These are phyloP conservation scores for Ascoidea asiatica DNA, from an alignment of 805 yeast genomes.

Conservation along the genomic window DNA sequence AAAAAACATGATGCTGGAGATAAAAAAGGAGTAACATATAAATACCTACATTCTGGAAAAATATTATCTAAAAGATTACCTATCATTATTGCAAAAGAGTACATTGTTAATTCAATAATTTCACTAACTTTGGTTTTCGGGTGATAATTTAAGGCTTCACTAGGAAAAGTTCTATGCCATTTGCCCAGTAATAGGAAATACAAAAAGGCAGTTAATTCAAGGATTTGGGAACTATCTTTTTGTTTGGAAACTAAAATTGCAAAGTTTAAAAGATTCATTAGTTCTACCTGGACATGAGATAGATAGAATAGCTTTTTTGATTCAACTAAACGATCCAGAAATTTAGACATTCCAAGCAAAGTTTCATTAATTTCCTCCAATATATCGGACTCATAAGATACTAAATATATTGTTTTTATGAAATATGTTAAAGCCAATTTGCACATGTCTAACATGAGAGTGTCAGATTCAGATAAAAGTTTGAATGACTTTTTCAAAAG, in stretches of 20 bases:
- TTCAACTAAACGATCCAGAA: not conserved
- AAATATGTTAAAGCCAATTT: too few relatives aligned
- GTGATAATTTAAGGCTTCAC: not conserved
- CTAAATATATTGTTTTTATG: too few relatives aligned
- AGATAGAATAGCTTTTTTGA: not conserved
- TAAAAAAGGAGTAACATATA: not conserved
- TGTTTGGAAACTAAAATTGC: not conserved
- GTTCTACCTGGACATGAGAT: too few relatives aligned
- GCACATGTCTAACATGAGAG: too few relatives aligned
- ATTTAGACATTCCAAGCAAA: not conserved
- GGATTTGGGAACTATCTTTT: not conserved
- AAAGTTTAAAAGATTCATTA: too few relatives aligned
- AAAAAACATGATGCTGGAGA: not conserved
- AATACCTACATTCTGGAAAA: not conserved
- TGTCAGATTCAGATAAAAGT: not conserved
- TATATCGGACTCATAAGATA: too few relatives aligned
- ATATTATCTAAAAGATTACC: not conserved
- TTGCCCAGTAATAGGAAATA: not conserved
- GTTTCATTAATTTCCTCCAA: not conserved
- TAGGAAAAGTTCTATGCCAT: not conserved
- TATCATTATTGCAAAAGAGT: not conserved
- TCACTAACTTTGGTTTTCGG: not conserved
- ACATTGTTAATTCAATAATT: not conserved
- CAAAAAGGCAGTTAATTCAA: not conserved
- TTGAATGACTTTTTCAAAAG: not conserved